Evolutionary conservation across 176 grass and related monocot genomes (phyloP).

Genomic region (Cenchrus purpureus): DNA sequence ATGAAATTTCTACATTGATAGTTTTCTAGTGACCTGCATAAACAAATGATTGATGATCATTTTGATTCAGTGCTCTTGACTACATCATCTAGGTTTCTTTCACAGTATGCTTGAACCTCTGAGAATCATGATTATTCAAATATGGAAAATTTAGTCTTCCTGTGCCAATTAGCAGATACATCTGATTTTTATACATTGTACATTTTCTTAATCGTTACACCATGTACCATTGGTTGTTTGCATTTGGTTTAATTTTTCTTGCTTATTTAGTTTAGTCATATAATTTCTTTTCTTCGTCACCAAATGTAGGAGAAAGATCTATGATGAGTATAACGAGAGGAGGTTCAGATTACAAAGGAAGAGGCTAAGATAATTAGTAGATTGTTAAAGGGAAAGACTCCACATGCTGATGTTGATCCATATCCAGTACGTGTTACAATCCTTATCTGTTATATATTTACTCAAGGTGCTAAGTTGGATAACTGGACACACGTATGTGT

Average conservation of each 20-base stretch:
- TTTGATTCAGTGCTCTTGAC: neutral
- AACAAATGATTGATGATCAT: neutral
- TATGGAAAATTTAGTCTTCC: neutral
- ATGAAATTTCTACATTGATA: constrained; percentile 1
- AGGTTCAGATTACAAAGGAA: constrained; percentile 88
- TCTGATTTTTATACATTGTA: constrained; percentile 1
- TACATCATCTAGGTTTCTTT: neutral
- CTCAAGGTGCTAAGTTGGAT: neutral
- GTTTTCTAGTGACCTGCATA: neutral
- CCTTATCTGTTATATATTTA: constrained; percentile 2
- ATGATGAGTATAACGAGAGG: constrained; percentile 94
- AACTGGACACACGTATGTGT: neutral
- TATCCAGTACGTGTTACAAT: constrained; percentile 69
- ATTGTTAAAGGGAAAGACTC: constrained; percentile 85
- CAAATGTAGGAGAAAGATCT: constrained; percentile 72
- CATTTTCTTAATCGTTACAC: constrained; percentile 18
- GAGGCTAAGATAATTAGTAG: constrained; percentile 86
- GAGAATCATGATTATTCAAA: constrained; percentile 1
- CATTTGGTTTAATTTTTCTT: constrained; percentile 12
- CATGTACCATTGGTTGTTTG: constrained; percentile 11
- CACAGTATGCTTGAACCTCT: neutral
- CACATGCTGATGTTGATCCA: constrained; percentile 84
- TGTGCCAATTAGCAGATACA: constrained; percentile 9
- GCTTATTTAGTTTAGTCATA: constrained; percentile 17
- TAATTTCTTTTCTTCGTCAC: constrained; percentile 3